phyloP scores from a whole-genome alignment of 768 basidiomycete species.

The Lactarius quietus region DNA sequence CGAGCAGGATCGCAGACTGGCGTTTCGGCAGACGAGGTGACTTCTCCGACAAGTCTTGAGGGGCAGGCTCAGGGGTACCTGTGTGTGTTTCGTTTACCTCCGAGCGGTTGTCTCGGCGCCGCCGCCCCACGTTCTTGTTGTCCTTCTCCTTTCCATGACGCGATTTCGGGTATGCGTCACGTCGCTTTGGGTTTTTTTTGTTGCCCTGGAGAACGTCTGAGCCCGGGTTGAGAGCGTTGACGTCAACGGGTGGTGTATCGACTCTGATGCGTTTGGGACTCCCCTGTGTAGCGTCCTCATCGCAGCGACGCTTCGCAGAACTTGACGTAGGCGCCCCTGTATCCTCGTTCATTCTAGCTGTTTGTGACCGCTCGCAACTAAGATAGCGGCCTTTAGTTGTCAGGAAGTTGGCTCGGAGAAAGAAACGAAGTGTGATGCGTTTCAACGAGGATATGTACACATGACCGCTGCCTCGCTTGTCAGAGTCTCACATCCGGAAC shows the following conservation, averaged over 20 bases:
- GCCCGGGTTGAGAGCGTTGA: constrained; percentile 3
- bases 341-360: constrained; percentile 3
- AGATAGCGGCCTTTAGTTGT: not conserved
- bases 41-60: constrained; percentile 32
- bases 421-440: not conserved
- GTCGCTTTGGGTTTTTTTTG: constrained; percentile 22
- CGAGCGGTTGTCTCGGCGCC: constrained; percentile 40
- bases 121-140: constrained; percentile 37
- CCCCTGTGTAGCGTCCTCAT: constrained; percentile 1
- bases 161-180: constrained; percentile 35
- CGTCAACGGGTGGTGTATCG: not conserved
- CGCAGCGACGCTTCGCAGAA: constrained; percentile 8
- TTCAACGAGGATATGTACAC: no score
- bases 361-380: not conserved
- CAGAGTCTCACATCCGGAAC: no score
- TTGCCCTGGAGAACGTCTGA: constrained; percentile 4
- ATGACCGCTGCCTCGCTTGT: no score
- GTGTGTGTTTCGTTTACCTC: constrained; percentile 31
- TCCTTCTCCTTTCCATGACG: constrained; percentile 37
- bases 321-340: not conserved
- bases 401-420: not conserved
- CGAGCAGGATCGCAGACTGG: constrained; percentile 78
- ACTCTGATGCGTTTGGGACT: constrained; percentile 25
- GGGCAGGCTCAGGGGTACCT: constrained; percentile 2
- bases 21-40: constrained; percentile 72